Evolutionary conservation across 441 rosid genomes (phyloP).

Genomic region (Manihot esculenta): DNA sequence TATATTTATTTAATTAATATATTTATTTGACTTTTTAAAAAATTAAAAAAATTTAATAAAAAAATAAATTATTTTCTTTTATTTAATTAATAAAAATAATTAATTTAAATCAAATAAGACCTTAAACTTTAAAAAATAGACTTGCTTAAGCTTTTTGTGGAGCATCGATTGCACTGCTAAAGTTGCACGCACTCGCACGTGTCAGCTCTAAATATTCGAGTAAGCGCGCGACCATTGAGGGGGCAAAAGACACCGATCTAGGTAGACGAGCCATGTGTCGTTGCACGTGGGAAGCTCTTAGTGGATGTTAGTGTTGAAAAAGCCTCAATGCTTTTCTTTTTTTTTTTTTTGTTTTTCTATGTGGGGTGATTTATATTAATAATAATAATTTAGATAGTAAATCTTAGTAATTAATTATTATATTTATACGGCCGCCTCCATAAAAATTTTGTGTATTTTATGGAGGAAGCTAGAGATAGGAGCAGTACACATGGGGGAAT

Average conservation of each 20-base stretch:
- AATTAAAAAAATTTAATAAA: too few relatives aligned
- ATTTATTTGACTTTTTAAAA: too few relatives aligned
- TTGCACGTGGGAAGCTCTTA: slow-evolving; percentile 49
- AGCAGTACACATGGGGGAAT: slow-evolving; percentile 44
- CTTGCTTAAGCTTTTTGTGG: background rate
- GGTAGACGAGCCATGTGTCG: slow-evolving; percentile 51
- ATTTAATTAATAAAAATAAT: too few relatives aligned
- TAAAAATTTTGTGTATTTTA: background rate
- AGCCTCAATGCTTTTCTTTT: background rate
- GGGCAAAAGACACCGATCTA: slow-evolving; percentile 39
- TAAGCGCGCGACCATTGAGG: slow-evolving; percentile 31
- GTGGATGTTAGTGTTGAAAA: slow-evolving; percentile 16
- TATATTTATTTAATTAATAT: too few relatives aligned
- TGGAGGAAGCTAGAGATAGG: background rate
- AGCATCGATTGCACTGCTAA: slow-evolving; percentile 15
- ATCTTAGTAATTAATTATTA: background rate
- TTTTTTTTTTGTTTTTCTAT: too few relatives aligned
- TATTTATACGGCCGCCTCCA: slow-evolving; percentile 25
- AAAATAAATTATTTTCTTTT: too few relatives aligned
- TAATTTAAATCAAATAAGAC: too few relatives aligned
- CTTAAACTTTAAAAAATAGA: too few relatives aligned
- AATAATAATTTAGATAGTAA: background rate
- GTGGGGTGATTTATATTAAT: background rate
- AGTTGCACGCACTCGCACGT: slow-evolving; percentile 30
- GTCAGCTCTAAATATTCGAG: slow-evolving; percentile 28